phyloP scores from a whole-genome alignment of 495 filamentous ascomycete genomes.

The Acidomyces sp. region DNA sequence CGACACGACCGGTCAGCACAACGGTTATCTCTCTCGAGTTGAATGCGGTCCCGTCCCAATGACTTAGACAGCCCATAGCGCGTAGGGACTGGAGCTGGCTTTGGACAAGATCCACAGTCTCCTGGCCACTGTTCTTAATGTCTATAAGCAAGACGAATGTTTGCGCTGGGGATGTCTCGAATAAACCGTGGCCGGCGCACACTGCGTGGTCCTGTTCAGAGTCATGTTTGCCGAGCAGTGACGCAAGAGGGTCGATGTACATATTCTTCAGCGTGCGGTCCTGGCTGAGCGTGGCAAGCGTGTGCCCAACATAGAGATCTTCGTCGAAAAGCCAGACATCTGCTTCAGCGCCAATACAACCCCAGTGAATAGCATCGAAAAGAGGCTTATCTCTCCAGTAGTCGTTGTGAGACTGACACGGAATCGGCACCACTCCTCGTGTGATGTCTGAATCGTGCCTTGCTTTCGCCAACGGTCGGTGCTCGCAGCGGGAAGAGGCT shows the following conservation, averaged over 20 bases:
- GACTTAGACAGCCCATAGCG: constrained; percentile 31
- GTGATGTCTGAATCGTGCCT: constrained; percentile 69
- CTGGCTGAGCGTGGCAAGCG: constrained; percentile 19
- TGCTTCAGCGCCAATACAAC: constrained; percentile 63
- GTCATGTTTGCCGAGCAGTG: constrained; percentile 23
- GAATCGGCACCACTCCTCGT: constrained; percentile 52
- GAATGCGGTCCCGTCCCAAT: constrained; percentile 28
- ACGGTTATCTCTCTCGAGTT: constrained; percentile 45
- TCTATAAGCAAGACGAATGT: constrained; percentile 29
- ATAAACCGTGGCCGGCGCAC: constrained; percentile 22
- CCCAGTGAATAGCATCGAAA: constrained; percentile 52
- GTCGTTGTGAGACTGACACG: constrained; percentile 78
- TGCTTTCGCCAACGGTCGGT: constrained; percentile 35
- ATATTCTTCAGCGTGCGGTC: constrained; percentile 26
- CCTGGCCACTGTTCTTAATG: constrained; percentile 26
- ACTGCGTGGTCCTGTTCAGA: constrained; percentile 12
- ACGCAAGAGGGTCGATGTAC: constrained; percentile 27
- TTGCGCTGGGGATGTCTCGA: constrained; percentile 22
- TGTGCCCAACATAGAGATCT: constrained; percentile 41
- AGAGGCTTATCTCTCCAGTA: constrained; percentile 72
- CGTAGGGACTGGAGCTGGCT: constrained; percentile 22
- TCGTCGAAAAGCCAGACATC: constrained; percentile 74
- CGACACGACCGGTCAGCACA: constrained; percentile 66
- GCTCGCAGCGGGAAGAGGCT: constrained; percentile 39
- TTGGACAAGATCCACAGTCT: constrained; percentile 20